A percentile compares a stretch with the other conserved stretches of the same genome.
These are phyloP conservation scores for Arthonia radiata DNA, from an alignment of 495 filamentous ascomycete species.

Conservation along the genomic window DNA sequence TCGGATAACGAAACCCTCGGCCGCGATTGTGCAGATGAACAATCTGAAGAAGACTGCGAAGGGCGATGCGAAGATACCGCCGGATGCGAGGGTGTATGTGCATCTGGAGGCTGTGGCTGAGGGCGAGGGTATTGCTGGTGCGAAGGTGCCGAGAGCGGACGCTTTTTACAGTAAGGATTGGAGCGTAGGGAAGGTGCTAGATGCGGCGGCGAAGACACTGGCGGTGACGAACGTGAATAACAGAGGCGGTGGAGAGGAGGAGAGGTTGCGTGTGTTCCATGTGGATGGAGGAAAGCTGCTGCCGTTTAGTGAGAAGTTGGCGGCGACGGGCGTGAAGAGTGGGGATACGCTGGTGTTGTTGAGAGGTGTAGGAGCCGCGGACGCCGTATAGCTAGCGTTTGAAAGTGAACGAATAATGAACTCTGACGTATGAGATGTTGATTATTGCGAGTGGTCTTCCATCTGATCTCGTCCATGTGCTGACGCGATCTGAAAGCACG, in stretches of 20 bases:
- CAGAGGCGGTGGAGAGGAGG: conserved; percentile 47
- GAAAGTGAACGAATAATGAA: too few relatives aligned
- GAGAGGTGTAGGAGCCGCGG: conserved; percentile 47
- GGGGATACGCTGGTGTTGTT: conserved; percentile 81
- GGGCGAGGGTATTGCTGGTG: conserved; percentile 25
- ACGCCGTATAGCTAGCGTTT: too few relatives aligned
- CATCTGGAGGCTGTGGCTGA: conserved; percentile 68
- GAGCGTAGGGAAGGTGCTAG: conserved; percentile 70
- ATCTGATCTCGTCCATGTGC: too few relatives aligned
- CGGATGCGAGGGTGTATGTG: conserved; percentile 62
- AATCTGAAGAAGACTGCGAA: conserved; percentile 65
- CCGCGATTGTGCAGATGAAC: conserved; percentile 37
- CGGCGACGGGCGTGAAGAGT: conserved; percentile 21
- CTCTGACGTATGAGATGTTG: too few relatives aligned
- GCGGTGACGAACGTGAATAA: conserved; percentile 81
- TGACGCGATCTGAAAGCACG: too few relatives aligned
- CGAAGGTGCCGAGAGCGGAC: conserved; percentile 26
- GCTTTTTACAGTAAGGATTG: conserved; percentile 72
- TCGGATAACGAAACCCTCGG: conserved; percentile 32
- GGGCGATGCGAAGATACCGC: conserved; percentile 55
- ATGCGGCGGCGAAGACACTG: conserved; percentile 60
- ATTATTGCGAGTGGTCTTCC: too few relatives aligned
- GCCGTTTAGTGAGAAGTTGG: conserved; percentile 60
- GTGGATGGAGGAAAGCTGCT: conserved; percentile 70
- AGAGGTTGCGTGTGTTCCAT: conserved; percentile 65